Evolutionary conservation across 495 filamentous ascomycete genomes (phyloP).

Genomic region (Rhypophila decipiens): DNA sequence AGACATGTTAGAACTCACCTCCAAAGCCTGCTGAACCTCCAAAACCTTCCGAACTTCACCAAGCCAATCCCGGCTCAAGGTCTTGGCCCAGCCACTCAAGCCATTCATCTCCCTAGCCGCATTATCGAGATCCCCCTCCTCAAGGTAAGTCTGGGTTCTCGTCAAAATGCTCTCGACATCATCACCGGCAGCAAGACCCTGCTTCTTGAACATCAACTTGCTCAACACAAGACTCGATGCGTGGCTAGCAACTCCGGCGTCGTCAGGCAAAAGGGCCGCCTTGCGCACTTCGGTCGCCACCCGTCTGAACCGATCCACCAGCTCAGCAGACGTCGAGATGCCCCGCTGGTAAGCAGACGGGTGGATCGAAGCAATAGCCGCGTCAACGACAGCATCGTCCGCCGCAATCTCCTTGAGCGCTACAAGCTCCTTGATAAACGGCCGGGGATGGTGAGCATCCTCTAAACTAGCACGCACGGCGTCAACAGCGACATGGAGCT

Average conservation of each 20-base stretch:
- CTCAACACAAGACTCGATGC: slow-evolving; percentile 80
- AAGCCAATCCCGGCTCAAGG: slow-evolving; percentile 87
- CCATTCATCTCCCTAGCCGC: slow-evolving; percentile 94
- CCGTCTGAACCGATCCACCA: slow-evolving; percentile 91
- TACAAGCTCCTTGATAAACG: slow-evolving; percentile 84
- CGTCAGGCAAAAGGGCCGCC: slow-evolving; percentile 81
- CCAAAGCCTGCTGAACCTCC: slow-evolving; percentile 92
- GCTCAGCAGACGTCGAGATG: slow-evolving; percentile 70
- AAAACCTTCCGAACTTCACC: slow-evolving; percentile 78
- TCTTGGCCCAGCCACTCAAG: slow-evolving; percentile 88
- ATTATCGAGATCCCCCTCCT: slow-evolving; percentile 85
- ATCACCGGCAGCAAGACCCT: slow-evolving; percentile 75
- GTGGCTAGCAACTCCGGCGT: slow-evolving; percentile 90
- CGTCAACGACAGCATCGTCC: slow-evolving; percentile 76
- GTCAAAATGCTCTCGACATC: slow-evolving; percentile 93
- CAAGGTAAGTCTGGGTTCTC: slow-evolving; percentile 77
- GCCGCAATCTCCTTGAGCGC: slow-evolving; percentile 87
- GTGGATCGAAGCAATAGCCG: slow-evolving; percentile 90
- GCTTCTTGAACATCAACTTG: slow-evolving; percentile 90
- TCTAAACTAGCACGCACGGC: slow-evolving; percentile 79
- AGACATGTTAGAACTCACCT: slow-evolving; percentile 55
- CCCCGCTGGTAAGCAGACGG: slow-evolving; percentile 89
- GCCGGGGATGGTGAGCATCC: slow-evolving; percentile 63
- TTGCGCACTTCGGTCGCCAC: slow-evolving; percentile 93
- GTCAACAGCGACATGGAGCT: slow-evolving; percentile 90